A percentile compares a stretch with the other conserved stretches of the same genome.
phyloP scores from a whole-genome alignment of 2,329 filamentous ascomycete species.

The Pseudogymnoascus sp. region DNA sequence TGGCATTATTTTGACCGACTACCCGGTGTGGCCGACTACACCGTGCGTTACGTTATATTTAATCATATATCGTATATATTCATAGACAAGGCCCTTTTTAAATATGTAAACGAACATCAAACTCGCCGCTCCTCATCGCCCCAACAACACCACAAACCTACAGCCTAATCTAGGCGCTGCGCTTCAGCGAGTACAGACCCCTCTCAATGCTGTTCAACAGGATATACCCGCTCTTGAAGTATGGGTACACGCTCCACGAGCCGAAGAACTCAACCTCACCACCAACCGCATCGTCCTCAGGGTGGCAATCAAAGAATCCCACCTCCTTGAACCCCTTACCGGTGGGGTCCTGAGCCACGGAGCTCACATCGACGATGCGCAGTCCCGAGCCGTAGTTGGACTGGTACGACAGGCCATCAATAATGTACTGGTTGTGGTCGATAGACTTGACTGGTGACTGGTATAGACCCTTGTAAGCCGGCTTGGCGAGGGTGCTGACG shows the following conservation, averaged over 20 bases:
- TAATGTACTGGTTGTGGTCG: slow-evolving; percentile 42
- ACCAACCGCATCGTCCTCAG: slow-evolving; percentile 22
- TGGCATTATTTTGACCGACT: no score
- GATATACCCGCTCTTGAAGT: slow-evolving; percentile 35
- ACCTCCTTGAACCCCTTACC: slow-evolving; percentile 36
- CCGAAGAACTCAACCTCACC: slow-evolving; percentile 37
- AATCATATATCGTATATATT: slow-evolving; percentile 3
- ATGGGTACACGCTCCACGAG: slow-evolving; percentile 35
- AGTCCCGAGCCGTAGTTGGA: slow-evolving; percentile 45
- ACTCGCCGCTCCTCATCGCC: not conserved
- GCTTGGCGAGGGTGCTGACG: slow-evolving; percentile 33
- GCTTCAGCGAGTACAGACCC: slow-evolving; percentile 33
- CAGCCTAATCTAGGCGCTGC: not conserved
- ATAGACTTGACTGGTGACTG: slow-evolving; percentile 32
- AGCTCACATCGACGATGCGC: slow-evolving; percentile 27
- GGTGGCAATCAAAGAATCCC: slow-evolving; percentile 32
- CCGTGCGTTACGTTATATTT: no score
- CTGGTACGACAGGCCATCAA: slow-evolving; percentile 37
- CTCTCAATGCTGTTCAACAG: slow-evolving; percentile 34
- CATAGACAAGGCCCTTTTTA: not conserved
- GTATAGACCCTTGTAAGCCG: slow-evolving; percentile 37
- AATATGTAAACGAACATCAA: slow-evolving; percentile 7
- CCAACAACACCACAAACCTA: not conserved
- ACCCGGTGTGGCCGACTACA: no score
- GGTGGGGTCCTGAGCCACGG: slow-evolving; percentile 26